Base-by-base conservation (phyloP, 139 green algal species). In the Picochlorum sp. region DNA sequence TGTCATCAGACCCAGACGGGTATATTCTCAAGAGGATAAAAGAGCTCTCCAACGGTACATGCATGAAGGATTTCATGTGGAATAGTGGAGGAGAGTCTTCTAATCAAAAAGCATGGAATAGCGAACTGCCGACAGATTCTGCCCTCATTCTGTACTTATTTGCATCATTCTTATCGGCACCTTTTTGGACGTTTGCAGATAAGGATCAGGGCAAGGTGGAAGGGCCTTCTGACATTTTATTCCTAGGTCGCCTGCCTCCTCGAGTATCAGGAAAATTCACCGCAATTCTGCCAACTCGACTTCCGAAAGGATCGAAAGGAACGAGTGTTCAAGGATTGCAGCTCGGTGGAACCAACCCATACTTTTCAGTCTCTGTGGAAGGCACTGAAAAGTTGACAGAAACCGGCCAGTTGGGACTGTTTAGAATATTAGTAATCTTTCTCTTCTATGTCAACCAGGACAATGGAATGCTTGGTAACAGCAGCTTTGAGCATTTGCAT, bases 91-190 rank as follows among this genome's bases (percentile, higher is more conserved):
- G 82, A 7, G 57, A 67, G 11, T 86, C 73, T 51, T 41, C 34
- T 9, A 66, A n/a, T 5, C 78, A 83, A 11, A 67, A 77, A 15
- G 51, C 72, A 4, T 94, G 87, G 87, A 80, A 24, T 4, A 24
- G 62, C 6, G 87, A 94, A 65, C 73, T 92, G 56, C 87, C 87
- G 26, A 91, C 65, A 9, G 87, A 95, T 68, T 77, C 62, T 2
- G 70, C 75, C 1, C 69, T 95, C 34, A 15, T 94, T 41, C 73
- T 94, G 18, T 94, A 90, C 73, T 47, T 92, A 6, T 89, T 92
- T 58, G 72, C 84, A 9, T 81, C 82, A 6, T 94, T 83, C 70
- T 59, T 94, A 31, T 79, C 85, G 15, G 84, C 83, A 0, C 84
- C 85, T 3, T 70, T 77, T 4, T 90, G 85, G 83, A 38, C 80